phyloP scores from a whole-genome alignment of 2,329 filamentous ascomycete genomes.

The Penicillium sp. region DNA sequence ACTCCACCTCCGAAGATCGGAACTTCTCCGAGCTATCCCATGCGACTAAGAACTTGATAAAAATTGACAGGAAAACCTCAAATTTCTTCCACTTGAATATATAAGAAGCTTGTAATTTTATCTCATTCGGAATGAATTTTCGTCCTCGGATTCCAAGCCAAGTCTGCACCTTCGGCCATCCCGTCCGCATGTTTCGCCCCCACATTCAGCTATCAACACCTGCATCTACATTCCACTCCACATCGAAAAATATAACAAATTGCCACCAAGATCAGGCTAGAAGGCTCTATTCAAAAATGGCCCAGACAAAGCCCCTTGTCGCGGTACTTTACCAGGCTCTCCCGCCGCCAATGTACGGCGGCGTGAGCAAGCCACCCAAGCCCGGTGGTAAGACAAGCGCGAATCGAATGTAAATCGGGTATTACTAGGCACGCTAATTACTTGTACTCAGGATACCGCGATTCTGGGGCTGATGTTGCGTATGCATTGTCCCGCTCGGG shows the following conservation, averaged over 20 bases:
- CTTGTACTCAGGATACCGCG: constrained; percentile 50
- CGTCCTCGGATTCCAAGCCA: background rate
- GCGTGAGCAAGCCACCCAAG: constrained; percentile 57
- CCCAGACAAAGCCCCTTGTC: constrained; percentile 34
- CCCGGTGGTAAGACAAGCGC: constrained; percentile 47
- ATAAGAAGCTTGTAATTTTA: no score
- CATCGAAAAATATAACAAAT: background rate
- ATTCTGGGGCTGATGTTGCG: constrained; percentile 58
- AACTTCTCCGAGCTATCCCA: constrained; percentile 13
- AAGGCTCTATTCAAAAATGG: constrained; percentile 7
- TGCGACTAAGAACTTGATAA: background rate
- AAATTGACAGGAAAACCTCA: background rate
- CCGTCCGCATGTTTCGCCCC: background rate
- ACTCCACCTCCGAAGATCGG: constrained; percentile 21
- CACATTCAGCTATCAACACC: constrained; percentile 2
- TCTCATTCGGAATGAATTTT: background rate
- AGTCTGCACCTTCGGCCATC: background rate
- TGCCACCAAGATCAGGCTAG: background rate
- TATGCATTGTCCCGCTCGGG: constrained; percentile 45
- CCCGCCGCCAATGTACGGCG: constrained; percentile 55
- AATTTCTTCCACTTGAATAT: background rate
- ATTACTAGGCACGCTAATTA: constrained; percentile 13
- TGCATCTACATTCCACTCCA: constrained; percentile 1
- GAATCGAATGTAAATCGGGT: background rate
- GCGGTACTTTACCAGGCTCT: constrained; percentile 57